A percentile compares a stretch with the other conserved stretches of the same genome.
Evolutionary conservation across 2,329 filamentous ascomycete species (phyloP).

Genomic region (Exophiala bonariae): DNA sequence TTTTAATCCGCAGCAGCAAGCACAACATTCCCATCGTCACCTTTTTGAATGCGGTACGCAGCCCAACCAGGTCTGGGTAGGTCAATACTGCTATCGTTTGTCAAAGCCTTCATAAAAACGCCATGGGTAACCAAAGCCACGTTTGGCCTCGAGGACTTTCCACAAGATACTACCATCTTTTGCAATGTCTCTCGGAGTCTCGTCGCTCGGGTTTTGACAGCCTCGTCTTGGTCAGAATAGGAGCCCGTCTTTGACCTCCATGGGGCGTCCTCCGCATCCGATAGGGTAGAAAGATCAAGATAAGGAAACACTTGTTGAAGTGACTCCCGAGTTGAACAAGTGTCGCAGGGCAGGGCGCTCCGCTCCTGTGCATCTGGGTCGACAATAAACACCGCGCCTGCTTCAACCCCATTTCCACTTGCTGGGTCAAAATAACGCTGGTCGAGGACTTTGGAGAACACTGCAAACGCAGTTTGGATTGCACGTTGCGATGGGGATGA

Average conservation of each 20-base stretch:
- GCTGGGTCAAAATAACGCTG: constrained; percentile 3
- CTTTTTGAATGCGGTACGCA: constrained; percentile 3
- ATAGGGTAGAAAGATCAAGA: neutral
- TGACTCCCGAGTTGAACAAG: neutral
- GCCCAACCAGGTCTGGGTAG: constrained; percentile 6
- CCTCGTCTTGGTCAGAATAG: neutral
- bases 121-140: constrained; percentile 5
- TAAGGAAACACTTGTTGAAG: constrained; percentile 1
- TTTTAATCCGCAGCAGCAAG: constrained; percentile 8
- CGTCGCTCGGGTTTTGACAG: constrained; percentile 1
- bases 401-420: constrained; percentile 3
- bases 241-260: constrained; percentile 2
- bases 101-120: constrained; percentile 10
- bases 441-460: constrained; percentile 4
- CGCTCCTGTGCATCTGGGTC: constrained; percentile 2
- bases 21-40: constrained; percentile 1
- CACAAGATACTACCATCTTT: constrained; percentile 1
- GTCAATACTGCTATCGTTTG: constrained; percentile 8
- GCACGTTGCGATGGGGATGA: constrained; percentile 4
- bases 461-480: constrained; percentile 1
- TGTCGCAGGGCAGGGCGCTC: neutral
- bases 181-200: constrained; percentile 2
- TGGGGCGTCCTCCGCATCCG: neutral
- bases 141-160: constrained; percentile 7
- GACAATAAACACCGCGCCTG: neutral